Conservation (phyloP, 257 asterid species). For the Paraleonurus japonicus region DNA sequence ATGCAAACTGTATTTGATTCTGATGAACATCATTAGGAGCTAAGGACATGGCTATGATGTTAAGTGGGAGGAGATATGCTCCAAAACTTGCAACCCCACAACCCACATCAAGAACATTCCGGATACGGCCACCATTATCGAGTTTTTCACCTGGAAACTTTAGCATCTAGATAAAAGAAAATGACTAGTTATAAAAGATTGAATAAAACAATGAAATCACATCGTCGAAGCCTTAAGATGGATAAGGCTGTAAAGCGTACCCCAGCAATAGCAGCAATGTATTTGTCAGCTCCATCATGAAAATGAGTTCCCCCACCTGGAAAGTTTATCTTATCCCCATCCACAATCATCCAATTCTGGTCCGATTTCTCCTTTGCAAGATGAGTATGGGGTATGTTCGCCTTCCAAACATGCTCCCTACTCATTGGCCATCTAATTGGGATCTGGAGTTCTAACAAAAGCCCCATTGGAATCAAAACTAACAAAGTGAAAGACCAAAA, state of each 20-base stretch:
- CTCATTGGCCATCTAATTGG: conserved; percentile 94
- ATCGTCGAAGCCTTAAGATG: neutral
- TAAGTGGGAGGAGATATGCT: conserved; percentile 77
- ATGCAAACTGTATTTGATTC: conserved; percentile 93
- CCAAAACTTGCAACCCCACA: conserved; percentile 99
- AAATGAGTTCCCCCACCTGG: conserved; percentile 99
- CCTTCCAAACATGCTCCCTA: conserved; percentile 95
- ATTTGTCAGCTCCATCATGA: conserved; percentile 82
- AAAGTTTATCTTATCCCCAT: conserved; percentile 80
- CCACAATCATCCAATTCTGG: conserved; percentile 94
- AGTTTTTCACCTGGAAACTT: conserved; percentile 75
- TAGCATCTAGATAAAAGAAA: conserved; percentile 67
- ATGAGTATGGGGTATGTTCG: conserved; percentile 91
- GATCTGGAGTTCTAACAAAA: conserved; percentile 82
- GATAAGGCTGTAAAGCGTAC: conserved; percentile 34
- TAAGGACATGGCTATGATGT: conserved; percentile 84
- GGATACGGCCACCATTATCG: conserved; percentile 63
- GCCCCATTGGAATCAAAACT: conserved; percentile 55
- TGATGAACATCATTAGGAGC: conserved; percentile 97
- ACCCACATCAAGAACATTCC: conserved; percentile 93
- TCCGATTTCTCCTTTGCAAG: conserved; percentile 90
- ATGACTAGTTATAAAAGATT: neutral
- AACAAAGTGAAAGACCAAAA: conserved; percentile 26
- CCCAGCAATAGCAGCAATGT: conserved; percentile 86
- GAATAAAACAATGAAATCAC: neutral